Conservation (phyloP, 805 yeast species). For the Cyberlindnera suaveolens region DNA sequence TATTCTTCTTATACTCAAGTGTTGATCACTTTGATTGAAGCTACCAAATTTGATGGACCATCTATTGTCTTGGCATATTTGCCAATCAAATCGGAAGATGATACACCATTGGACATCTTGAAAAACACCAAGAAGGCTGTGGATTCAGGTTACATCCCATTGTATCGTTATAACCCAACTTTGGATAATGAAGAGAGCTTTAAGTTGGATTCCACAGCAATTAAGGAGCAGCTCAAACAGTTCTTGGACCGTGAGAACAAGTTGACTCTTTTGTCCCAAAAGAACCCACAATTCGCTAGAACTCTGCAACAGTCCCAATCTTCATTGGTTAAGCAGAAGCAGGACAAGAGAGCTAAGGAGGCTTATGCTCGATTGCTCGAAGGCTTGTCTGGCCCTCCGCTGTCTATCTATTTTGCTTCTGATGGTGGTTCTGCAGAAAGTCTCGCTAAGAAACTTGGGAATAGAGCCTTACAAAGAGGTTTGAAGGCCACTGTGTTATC, state of each 20-base stretch:
- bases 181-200: constrained; percentile 42
- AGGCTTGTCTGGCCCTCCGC: constrained; percentile 83
- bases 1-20: constrained; percentile 93
- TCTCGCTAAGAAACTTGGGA: constrained; percentile 59
- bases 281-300: constrained; percentile 71
- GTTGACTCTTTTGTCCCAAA: constrained; percentile 65
- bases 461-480: constrained; percentile 49
- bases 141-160: constrained; percentile 95
- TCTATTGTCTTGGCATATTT: constrained; percentile 86
- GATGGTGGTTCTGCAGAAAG: constrained; percentile 92
- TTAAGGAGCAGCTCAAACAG: constrained; percentile 67
- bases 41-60: constrained; percentile 85
- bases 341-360: constrained; percentile 61
- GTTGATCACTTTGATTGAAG: constrained; percentile 82
- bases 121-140: constrained; percentile 87
- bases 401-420: constrained; percentile 76
- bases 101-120: constrained; percentile 65
- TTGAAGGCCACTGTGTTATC: constrained; percentile 43
- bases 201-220: constrained; percentile 77
- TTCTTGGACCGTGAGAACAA: constrained; percentile 89
- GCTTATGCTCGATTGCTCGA: constrained; percentile 75
- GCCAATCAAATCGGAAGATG: constrained; percentile 63
- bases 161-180: constrained; percentile 77
- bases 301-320: constrained; percentile 60
- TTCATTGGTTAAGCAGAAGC: constrained; percentile 51